A percentile compares a stretch with the other conserved stretches of the same genome.
phyloP scores from a whole-genome alignment of 108 stramenopile genomes.

The Cyclotella atomus region DNA sequence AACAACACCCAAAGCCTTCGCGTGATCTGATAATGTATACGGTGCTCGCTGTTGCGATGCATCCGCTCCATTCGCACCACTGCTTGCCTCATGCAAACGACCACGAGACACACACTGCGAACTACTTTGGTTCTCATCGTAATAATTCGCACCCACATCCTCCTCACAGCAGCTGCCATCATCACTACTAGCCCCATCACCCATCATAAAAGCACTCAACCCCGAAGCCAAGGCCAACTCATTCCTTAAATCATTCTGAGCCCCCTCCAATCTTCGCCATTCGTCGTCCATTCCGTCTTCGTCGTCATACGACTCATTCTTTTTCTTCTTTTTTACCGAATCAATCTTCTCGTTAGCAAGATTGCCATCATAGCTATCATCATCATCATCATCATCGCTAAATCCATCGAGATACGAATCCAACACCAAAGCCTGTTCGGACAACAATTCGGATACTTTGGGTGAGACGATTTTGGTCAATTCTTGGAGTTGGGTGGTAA shows the following conservation, averaged over 20 bases:
- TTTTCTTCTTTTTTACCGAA: slow-evolving; percentile 18
- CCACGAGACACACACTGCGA: background rate
- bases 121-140: background rate
- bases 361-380: slow-evolving; percentile 4
- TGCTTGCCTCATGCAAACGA: slow-evolving; percentile 2
- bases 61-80: background rate
- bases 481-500: slow-evolving; percentile 32
- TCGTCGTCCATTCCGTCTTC: slow-evolving; percentile 43
- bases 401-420: slow-evolving; percentile 31
- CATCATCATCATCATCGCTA: slow-evolving; percentile 9
- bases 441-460: slow-evolving; percentile 53
- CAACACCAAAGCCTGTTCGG: slow-evolving; percentile 48
- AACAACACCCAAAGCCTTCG: slow-evolving; percentile 23
- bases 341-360: background rate
- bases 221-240: slow-evolving; percentile 45
- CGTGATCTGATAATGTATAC: slow-evolving; percentile 48
- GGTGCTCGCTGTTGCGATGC: slow-evolving; percentile 6
- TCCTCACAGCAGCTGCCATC: too few relatives aligned
- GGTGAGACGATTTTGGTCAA: slow-evolving; percentile 38
- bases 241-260: slow-evolving; percentile 39
- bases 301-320: slow-evolving; percentile 12
- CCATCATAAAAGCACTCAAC: slow-evolving; percentile 25
- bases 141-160: slow-evolving; percentile 34
- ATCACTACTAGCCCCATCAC: slow-evolving; percentile 54
- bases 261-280: slow-evolving; percentile 34